Evolutionary conservation across 257 asterid species (phyloP).

Genomic region (Solanum chaucha): DNA sequence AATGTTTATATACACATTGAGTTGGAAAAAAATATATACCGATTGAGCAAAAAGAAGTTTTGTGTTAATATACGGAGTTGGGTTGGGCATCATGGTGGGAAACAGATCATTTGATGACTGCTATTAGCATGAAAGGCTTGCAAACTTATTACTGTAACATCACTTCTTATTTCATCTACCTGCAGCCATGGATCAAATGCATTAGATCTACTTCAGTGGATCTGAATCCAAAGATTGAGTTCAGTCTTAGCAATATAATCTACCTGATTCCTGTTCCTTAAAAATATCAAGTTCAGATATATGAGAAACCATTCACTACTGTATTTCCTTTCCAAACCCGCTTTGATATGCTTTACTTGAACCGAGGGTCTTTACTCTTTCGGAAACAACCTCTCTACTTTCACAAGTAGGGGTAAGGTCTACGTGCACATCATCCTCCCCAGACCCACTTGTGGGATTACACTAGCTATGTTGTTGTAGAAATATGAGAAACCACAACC

Average conservation of each 20-base stretch:
- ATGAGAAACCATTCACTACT: not conserved
- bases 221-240: not conserved
- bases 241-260: not conserved
- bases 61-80: not conserved
- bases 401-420: not conserved
- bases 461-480: not conserved
- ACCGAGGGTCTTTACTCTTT: not conserved
- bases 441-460: not conserved
- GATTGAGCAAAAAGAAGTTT: not conserved
- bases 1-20: not conserved
- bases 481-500: not conserved
- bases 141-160: not conserved
- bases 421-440: not conserved
- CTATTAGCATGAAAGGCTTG: not conserved
- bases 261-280: not conserved
- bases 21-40: not conserved
- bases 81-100: not conserved
- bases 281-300: not conserved
- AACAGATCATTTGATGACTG: not conserved
- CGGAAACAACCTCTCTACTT: not conserved
- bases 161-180: not conserved
- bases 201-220: not conserved
- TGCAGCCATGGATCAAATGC: not conserved
- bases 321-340: not conserved
- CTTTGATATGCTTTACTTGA: not conserved